Base-by-base conservation (phyloP, 2,329 filamentous ascomycete genomes). In the Trichoderma lentiforme region DNA sequence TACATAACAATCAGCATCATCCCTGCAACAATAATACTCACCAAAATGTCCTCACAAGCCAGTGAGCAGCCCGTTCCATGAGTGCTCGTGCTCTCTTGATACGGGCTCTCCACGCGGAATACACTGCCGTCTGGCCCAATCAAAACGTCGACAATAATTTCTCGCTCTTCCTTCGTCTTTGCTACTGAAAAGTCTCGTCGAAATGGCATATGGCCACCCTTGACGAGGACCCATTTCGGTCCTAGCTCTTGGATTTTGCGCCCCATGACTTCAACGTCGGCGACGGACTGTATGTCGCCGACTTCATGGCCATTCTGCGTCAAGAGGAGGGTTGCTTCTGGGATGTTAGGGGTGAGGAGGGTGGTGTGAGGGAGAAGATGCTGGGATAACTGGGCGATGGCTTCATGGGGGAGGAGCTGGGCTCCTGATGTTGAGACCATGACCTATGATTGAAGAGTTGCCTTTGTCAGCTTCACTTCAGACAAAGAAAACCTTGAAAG, bases 31-130 rank as follows among this genome's bases (percentile, higher is more conserved):
- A 8, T 9, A 12, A 4, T 32, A 7, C 1, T 24, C 39, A 14
- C 28, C 30, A 12, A 43, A 6, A 51, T 30, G n/a, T 6, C 15
- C 90, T 84, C 81, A 93, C 91, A 97, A 53, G 96, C 96, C 73
- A 98, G 86, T 11, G 94, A 97, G 79, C 96, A 99, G 4, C 96
- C 96, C 0, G 96, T 98, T 1, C 96, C 96, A 78, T 99, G 96
- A 0, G 95, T 98, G 78, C 95, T 95, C 73, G 86, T 91, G 9
- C 92, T 94, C 11, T 86, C 82, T 74, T 93, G 86, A 78, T 92
- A 98, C 5, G 86, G 85, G 51, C 89, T 92, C 80, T 94, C 87
- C 63, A 97, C 87, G 51, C 89, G 83, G 1, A 89, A 84, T 0
- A 87, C 80, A n/a, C 87, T 81, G 0, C 83, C 84, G 0, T 86